phyloP scores from a whole-genome alignment of 352 stramenopile genomes.

The Pythium vanterpoolii region DNA sequence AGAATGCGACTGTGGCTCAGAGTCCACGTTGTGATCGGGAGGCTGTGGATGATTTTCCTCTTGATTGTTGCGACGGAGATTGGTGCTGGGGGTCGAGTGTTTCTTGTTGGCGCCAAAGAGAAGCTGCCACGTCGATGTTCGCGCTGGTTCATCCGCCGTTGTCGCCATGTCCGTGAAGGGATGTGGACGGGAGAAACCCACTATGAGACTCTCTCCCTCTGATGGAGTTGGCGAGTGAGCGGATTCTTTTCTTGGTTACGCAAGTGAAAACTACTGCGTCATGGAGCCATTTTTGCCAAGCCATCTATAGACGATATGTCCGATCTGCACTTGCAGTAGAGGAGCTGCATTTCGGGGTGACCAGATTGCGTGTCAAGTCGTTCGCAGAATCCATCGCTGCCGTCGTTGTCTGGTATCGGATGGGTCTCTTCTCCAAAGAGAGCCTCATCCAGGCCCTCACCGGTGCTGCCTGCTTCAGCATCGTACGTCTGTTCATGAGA shows the following conservation, averaged over 20 bases:
- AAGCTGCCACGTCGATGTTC: constrained; percentile 54
- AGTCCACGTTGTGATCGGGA: neutral
- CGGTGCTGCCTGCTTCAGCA: constrained; percentile 54
- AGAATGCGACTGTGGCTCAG: neutral
- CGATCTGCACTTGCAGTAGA: neutral
- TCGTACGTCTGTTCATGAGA: constrained; percentile 25
- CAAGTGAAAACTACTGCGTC: neutral
- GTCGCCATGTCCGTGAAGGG: neutral
- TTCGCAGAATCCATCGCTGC: too few relatives aligned
- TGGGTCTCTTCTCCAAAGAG: constrained; percentile 58
- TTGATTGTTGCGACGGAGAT: neutral
- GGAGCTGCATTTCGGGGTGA: too few relatives aligned
- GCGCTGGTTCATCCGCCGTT: constrained; percentile 2
- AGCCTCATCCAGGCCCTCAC: constrained; percentile 60
- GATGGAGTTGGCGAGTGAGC: neutral
- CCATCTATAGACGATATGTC: neutral
- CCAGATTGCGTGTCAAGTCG: too few relatives aligned
- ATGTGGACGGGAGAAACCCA: too few relatives aligned
- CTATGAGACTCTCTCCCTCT: too few relatives aligned
- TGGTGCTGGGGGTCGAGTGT: neutral
- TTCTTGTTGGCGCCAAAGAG: constrained; percentile 47
- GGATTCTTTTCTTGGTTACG: neutral
- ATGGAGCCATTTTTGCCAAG: neutral
- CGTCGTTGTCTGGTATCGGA: neutral
- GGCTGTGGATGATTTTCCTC: too few relatives aligned